These are phyloP conservation scores for Meyerozyma elateridarum DNA, from an alignment of 1,139 yeast species.

Conservation along the genomic window DNA sequence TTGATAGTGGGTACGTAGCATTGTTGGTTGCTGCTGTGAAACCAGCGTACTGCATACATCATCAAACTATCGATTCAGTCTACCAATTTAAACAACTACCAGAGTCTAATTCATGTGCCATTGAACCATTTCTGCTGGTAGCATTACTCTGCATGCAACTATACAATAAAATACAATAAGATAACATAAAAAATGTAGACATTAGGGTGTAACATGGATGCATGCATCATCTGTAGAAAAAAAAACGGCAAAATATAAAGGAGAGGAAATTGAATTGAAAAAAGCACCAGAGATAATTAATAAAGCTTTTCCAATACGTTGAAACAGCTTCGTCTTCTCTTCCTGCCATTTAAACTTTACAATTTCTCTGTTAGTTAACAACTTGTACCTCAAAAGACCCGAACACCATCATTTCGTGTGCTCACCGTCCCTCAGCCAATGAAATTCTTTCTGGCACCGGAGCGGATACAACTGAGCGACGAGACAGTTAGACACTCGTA, in stretches of 20 bases:
- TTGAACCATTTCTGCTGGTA: no score
- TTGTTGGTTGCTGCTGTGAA: no score
- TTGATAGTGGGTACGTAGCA: no score
- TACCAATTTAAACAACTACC: no score
- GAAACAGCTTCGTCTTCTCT: not conserved
- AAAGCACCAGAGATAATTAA: no score
- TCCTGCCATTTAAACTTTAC: slow-evolving; percentile 1
- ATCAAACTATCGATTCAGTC: no score
- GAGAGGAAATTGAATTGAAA: not conserved
- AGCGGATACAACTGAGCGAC: slow-evolving; percentile 8
- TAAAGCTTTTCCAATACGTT: no score
- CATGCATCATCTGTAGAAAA: no score
- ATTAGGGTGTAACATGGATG: not conserved
- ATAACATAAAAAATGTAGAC: not conserved
- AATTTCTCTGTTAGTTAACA: not conserved
- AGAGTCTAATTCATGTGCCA: no score
- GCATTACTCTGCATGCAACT: no score
- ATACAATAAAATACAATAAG: no score
- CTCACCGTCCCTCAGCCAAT: slow-evolving; percentile 13
- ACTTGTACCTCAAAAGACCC: not conserved
- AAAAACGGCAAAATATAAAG: not conserved
- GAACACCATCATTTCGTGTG: not conserved
- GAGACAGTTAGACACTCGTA: slow-evolving; percentile 7
- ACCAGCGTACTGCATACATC: no score
- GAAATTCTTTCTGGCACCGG: slow-evolving; percentile 15